Conservation (phyloP, 228 moss, liverwort and hornwort genomes). For the Sphagnum magellanicum region DNA sequence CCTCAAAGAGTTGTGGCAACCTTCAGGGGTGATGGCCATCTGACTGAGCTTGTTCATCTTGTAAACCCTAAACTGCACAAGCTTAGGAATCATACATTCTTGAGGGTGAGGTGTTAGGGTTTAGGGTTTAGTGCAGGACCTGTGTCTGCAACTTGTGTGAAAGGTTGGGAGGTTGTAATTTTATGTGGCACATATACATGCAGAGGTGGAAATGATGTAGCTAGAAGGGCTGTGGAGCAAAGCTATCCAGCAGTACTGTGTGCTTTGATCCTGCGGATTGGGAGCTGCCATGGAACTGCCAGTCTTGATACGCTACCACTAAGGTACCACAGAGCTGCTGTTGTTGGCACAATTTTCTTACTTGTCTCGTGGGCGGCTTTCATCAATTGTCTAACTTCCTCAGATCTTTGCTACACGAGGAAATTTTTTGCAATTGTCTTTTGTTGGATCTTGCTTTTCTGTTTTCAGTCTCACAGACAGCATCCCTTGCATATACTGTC, state of each 20-base stretch:
- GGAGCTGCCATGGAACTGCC: slow-evolving; percentile 84
- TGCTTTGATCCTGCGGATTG: slow-evolving; percentile 83
- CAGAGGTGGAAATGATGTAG: slow-evolving; percentile 51
- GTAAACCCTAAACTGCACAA: too few relatives aligned
- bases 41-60: too few relatives aligned
- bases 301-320: slow-evolving; percentile 67
- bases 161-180: not conserved
- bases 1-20: too few relatives aligned
- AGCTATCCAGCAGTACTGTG: slow-evolving; percentile 84
- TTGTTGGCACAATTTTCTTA: not conserved
- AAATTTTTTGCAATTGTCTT: too few relatives aligned
- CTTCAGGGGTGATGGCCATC: too few relatives aligned
- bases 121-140: too few relatives aligned
- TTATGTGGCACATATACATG: not conserved
- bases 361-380: not conserved
- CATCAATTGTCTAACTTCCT: not conserved
- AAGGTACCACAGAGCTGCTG: slow-evolving; percentile 27
- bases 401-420: too few relatives aligned
- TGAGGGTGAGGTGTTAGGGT: too few relatives aligned
- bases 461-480: too few relatives aligned
- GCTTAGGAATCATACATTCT: too few relatives aligned
- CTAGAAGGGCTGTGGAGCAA: slow-evolving; percentile 62
- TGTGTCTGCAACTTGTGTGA: not conserved
- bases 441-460: too few relatives aligned
- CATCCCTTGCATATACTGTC: too few relatives aligned